Conservation (phyloP, 2,329 filamentous ascomycete genomes). For the Simplicillium sp. region DNA sequence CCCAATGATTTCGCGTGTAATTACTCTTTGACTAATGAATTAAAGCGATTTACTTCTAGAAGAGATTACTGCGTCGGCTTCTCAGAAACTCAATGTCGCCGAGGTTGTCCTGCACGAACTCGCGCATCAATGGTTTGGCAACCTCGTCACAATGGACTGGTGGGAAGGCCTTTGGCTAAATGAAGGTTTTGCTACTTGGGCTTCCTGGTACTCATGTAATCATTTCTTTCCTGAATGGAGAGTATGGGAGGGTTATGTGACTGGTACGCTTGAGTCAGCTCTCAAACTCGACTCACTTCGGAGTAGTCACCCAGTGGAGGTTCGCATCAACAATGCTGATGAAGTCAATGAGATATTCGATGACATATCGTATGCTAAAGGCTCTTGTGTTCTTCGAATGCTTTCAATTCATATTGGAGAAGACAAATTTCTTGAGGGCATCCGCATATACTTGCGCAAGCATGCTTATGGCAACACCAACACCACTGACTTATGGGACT, state of each 20-base stretch:
- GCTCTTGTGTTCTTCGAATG: constrained; percentile 95
- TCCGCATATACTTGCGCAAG: constrained; percentile 84
- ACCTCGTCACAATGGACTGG: constrained; percentile 96
- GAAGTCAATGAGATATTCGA: constrained; percentile 99
- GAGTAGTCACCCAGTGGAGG: constrained; percentile 93
- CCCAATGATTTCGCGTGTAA: too few species aligned
- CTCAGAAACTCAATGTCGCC: constrained; percentile 84
- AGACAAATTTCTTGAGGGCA: constrained; percentile 84
- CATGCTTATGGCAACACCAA: constrained; percentile 94
- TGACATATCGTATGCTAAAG: constrained; percentile 95
- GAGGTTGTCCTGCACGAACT: constrained; percentile 95
- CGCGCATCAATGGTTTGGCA: constrained; percentile 97
- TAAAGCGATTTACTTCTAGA: constrained; percentile 75
- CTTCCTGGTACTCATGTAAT: constrained; percentile 68
- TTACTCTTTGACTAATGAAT: too few species aligned
- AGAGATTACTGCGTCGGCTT: constrained; percentile 84
- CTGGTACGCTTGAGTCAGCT: constrained; percentile 82
- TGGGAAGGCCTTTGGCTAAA: constrained; percentile 98
- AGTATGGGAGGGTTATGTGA: constrained; percentile 93
- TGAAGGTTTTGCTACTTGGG: too few species aligned
- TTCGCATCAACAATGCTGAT: constrained; percentile 88
- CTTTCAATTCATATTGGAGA: constrained; percentile 95
- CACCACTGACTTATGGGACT: constrained; percentile 84
- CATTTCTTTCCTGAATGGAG: constrained; percentile 97
- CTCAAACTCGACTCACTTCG: constrained; percentile 81